Evolutionary conservation across 257 asterid species (phyloP).

Genomic region (Lycium ferocissimum): DNA sequence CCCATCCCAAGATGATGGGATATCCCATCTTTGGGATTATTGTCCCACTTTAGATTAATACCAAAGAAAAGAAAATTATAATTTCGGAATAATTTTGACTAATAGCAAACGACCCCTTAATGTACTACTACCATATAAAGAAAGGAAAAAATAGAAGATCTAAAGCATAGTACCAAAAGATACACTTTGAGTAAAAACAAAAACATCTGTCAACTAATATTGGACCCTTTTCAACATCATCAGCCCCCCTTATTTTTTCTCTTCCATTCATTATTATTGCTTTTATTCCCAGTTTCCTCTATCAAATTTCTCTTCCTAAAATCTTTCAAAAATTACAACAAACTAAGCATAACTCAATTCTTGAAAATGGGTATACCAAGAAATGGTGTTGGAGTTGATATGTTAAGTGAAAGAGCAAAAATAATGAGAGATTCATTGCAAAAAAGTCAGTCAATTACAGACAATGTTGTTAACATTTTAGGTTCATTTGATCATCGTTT

Average conservation of each 20-base stretch:
- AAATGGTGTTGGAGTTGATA: constrained; percentile 40
- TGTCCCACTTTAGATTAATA: no score
- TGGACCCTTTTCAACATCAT: neutral
- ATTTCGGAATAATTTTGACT: no score
- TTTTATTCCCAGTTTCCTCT: neutral
- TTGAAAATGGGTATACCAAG: constrained; percentile 41
- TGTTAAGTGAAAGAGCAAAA: constrained; percentile 49
- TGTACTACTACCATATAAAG: no score
- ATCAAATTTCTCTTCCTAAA: neutral
- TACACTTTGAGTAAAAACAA: neutral
- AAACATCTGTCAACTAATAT: constrained; percentile 17
- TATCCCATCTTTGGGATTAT: no score
- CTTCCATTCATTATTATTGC: neutral
- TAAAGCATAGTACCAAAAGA: neutral
- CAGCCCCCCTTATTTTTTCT: neutral
- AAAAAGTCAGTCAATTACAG: constrained; percentile 53
- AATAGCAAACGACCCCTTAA: no score
- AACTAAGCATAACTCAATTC: neutral
- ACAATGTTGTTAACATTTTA: constrained; percentile 48
- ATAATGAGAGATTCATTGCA: constrained; percentile 49
- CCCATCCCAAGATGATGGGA: no score
- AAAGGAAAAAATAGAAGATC: no score
- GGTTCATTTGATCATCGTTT: constrained; percentile 60
- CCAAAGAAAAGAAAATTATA: no score
- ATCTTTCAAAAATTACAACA: neutral